These are phyloP conservation scores for Amaranthus palmeri DNA, from an alignment of 148 eudicot species.

Conservation along the genomic window DNA sequence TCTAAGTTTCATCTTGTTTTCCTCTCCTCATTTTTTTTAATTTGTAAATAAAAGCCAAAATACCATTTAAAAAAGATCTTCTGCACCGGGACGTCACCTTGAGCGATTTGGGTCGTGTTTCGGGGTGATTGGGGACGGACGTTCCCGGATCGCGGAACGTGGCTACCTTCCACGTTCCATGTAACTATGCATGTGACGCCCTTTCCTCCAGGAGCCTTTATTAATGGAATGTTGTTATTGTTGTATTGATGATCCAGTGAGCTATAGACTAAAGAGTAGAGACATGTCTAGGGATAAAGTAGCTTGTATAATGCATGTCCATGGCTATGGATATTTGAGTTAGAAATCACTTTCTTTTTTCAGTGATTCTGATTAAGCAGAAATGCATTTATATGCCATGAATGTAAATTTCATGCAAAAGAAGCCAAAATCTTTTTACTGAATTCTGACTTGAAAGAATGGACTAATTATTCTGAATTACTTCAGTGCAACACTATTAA, in stretches of 20 bases:
- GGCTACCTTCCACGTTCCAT: no score
- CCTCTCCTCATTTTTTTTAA: no score
- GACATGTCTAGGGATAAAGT: background rate
- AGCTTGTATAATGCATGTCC: background rate
- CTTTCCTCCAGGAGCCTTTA: no score
- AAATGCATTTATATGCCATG: background rate
- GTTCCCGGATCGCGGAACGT: no score
- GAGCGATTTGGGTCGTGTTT: no score
- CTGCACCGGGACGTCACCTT: no score
- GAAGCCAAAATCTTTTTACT: background rate
- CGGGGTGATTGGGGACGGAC: no score
- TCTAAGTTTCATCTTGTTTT: no score
- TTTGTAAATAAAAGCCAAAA: no score
- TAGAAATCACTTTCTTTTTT: background rate
- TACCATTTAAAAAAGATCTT: no score
- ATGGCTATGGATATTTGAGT: background rate
- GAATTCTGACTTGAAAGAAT: background rate
- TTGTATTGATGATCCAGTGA: background rate
- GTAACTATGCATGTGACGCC: no score
- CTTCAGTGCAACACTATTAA: background rate
- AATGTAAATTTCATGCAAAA: background rate
- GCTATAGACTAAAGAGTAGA: background rate
- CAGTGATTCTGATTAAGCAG: background rate
- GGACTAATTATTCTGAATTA: background rate
- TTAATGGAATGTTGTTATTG: no score